phyloP scores from a whole-genome alignment of 306 rosid genomes.

The Ormosia semicastrata region DNA sequence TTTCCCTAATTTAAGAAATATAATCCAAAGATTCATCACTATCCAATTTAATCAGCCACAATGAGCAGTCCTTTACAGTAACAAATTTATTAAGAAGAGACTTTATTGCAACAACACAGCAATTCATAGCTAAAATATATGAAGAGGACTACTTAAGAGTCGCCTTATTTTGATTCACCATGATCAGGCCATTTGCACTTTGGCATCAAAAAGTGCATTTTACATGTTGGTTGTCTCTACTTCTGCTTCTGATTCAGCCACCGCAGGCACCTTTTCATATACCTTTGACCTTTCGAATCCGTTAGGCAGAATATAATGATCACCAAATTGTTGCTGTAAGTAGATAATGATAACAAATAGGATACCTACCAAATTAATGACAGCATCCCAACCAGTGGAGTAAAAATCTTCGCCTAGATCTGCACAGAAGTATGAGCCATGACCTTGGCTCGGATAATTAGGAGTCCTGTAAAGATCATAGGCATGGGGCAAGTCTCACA shows the following conservation, averaged over 20 bases:
- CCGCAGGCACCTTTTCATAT: conserved; percentile 37
- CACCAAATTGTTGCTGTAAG: conserved; percentile 63
- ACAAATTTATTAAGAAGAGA: neutral
- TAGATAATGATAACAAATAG: conserved; percentile 44
- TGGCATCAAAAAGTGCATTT: neutral
- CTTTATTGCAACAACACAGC: neutral
- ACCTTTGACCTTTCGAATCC: conserved; percentile 28
- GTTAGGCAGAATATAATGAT: conserved; percentile 36
- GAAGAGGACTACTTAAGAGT: neutral
- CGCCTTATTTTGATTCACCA: neutral
- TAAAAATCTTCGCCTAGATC: conserved; percentile 43
- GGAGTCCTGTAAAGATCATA: conserved; percentile 57
- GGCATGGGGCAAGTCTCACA: conserved; percentile 58
- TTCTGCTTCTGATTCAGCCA: conserved; percentile 31
- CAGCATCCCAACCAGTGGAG: conserved; percentile 56
- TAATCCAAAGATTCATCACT: neutral
- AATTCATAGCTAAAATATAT: neutral
- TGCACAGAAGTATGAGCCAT: conserved; percentile 41
- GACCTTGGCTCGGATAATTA: neutral
- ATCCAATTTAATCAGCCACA: no score
- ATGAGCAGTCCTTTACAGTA: no score
- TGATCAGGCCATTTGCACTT: neutral
- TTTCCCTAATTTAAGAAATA: neutral
- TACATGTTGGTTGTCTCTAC: neutral
- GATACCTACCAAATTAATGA: conserved; percentile 40